These are phyloP conservation scores for Baorangia bicolor DNA, from an alignment of 768 basidiomycete species.

Conservation along the genomic window DNA sequence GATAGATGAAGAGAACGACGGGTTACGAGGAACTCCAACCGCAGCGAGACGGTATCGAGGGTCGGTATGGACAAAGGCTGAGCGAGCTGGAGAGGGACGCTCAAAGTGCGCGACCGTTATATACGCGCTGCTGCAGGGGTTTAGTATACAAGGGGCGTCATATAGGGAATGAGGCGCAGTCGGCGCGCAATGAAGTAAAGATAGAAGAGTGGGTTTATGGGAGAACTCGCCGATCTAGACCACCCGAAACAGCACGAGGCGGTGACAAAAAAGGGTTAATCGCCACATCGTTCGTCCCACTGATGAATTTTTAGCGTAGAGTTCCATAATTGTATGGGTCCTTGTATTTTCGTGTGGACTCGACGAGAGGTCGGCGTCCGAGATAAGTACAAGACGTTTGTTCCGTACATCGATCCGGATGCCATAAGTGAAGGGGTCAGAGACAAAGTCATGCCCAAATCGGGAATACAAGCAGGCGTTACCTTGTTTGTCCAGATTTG, in stretches of 20 bases:
- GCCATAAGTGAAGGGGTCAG: too few species aligned
- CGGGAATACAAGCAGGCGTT: conserved; percentile 28
- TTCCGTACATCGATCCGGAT: neutral
- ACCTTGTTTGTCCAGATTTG: conserved; percentile 9
- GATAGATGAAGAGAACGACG: neutral
- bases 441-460: conserved; percentile 31
- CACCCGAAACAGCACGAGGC: too few species aligned
- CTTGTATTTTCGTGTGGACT: conserved; percentile 13
- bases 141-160: conserved; percentile 16
- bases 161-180: conserved; percentile 9
- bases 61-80: neutral
- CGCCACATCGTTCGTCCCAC: neutral
- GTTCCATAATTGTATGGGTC: neutral
- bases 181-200: neutral
- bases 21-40: neutral
- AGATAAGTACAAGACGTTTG: too few species aligned
- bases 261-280: neutral
- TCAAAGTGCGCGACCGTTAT: neutral
- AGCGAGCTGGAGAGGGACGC: neutral
- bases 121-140: conserved; percentile 3
- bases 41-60: neutral
- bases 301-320: neutral
- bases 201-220: neutral
- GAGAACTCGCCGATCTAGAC: neutral
- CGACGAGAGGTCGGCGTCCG: neutral